phyloP scores from a whole-genome alignment of 257 asterid genomes.

The Jaltomata sinuosa region DNA sequence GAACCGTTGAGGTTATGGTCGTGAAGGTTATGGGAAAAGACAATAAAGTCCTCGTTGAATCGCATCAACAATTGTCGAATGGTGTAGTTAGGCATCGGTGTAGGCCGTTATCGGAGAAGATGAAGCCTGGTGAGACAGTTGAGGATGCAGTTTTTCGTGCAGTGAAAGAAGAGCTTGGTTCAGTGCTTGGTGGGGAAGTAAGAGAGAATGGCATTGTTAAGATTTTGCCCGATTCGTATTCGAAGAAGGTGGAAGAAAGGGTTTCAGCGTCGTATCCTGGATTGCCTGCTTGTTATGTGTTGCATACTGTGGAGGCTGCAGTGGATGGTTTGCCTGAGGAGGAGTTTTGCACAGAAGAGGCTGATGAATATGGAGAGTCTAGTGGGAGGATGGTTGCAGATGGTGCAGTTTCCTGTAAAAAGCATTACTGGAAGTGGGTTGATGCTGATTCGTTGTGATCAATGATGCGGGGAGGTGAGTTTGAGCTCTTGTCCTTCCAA shows the following conservation, averaged over 20 bases:
- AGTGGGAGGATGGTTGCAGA: slow-evolving; percentile 30
- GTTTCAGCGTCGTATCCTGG: slow-evolving; percentile 84
- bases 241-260: slow-evolving; percentile 75
- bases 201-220: slow-evolving; percentile 19
- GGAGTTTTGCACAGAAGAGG: slow-evolving; percentile 80
- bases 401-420: slow-evolving; percentile 72
- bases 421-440: slow-evolving; percentile 94
- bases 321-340: slow-evolving; percentile 76
- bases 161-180: slow-evolving; percentile 80
- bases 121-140: slow-evolving; percentile 87
- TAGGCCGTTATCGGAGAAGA: slow-evolving; percentile 89
- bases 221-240: slow-evolving; percentile 53
- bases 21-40: slow-evolving; percentile 50
- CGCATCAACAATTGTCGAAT: slow-evolving; percentile 78
- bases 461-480: slow-evolving; percentile 28
- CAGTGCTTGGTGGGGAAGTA: slow-evolving; percentile 13
- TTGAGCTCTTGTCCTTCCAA: slow-evolving; percentile 9
- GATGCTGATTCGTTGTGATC: slow-evolving; percentile 38
- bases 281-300: slow-evolving; percentile 75
- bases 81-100: slow-evolving; percentile 53
- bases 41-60: slow-evolving; percentile 58
- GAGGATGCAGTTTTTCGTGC: slow-evolving; percentile 81
- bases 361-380: slow-evolving; percentile 48
- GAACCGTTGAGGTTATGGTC: slow-evolving; percentile 69
- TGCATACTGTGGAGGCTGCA: slow-evolving; percentile 72